phyloP scores from a whole-genome alignment of 441 rosid genomes.

The Pelargonium cotyledonis region DNA sequence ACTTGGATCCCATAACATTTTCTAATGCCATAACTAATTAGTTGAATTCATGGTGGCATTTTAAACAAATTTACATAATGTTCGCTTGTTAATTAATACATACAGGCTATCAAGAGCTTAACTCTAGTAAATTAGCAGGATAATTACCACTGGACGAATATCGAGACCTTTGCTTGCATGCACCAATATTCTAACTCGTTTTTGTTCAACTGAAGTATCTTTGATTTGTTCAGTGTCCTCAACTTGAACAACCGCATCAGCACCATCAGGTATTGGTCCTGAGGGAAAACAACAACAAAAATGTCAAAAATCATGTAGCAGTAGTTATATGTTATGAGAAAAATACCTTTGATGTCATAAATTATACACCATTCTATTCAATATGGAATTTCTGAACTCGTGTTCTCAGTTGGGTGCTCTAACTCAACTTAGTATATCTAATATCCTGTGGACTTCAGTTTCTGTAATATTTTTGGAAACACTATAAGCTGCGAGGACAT shows the following conservation, averaged over 20 bases:
- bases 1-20: background rate
- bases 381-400: background rate
- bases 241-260: constrained; percentile 96
- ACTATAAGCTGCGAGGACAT: background rate
- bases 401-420: background rate
- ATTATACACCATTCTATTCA: too few relatives aligned
- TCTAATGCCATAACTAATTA: background rate
- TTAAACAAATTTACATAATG: background rate
- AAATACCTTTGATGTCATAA: too few relatives aligned
- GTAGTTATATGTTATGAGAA: background rate
- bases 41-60: background rate
- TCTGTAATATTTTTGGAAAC: constrained; percentile 1
- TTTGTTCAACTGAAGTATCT: constrained; percentile 29
- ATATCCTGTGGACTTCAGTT: background rate
- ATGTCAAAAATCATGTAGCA: background rate
- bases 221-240: constrained; percentile 65
- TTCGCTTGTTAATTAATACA: background rate
- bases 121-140: constrained; percentile 14
- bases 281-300: constrained; percentile 14
- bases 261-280: constrained; percentile 97
- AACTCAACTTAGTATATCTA: background rate
- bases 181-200: constrained; percentile 57
- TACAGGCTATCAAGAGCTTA: background rate
- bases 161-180: constrained; percentile 61
- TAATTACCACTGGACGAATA: constrained; percentile 90